Evolutionary conservation across 2,329 filamentous ascomycete species (phyloP).

Genomic region (Xylaria digitata): DNA sequence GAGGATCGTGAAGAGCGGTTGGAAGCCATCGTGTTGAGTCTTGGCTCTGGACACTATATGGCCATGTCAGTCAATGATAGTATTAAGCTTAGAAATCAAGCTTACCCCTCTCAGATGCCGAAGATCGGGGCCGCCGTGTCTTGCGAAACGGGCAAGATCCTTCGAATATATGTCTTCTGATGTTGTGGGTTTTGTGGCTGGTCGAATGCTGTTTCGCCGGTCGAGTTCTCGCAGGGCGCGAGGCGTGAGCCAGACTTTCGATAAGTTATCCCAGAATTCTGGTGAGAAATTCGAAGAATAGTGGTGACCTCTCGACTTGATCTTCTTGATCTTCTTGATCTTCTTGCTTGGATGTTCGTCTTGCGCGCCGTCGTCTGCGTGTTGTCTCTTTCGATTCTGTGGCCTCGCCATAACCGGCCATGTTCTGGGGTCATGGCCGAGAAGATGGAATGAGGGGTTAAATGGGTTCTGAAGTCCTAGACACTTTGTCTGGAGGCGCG

Average conservation of each 20-base stretch:
- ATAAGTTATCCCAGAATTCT: conserved; percentile 47
- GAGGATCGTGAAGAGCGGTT: not conserved
- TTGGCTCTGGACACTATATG: conserved; percentile 15
- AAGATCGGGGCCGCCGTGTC: conserved; percentile 52
- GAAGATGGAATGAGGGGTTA: conserved; percentile 15
- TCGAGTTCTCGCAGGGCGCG: conserved; percentile 47
- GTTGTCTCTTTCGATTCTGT: conserved; percentile 20
- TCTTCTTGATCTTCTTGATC: conserved; percentile 27
- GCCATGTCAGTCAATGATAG: conserved; percentile 10
- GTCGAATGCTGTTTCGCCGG: conserved; percentile 38
- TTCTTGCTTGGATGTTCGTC: conserved; percentile 18
- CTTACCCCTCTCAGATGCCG: conserved; percentile 50
- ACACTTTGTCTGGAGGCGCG: conserved; percentile 6
- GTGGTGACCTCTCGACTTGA: conserved; percentile 11
- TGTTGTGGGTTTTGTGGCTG: not conserved
- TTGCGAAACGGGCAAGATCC: conserved; percentile 45
- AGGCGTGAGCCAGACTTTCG: conserved; percentile 45
- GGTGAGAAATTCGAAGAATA: conserved; percentile 20
- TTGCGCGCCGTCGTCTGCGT: conserved; percentile 8
- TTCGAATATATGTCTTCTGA: not conserved
- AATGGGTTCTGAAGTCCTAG: conserved; percentile 13
- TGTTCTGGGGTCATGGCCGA: not conserved
- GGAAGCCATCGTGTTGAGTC: conserved; percentile 11
- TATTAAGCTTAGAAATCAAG: conserved; percentile 18
- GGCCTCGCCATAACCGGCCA: conserved; percentile 23